A percentile compares a stretch with the other conserved stretches of the same genome.
phyloP scores from a whole-genome alignment of 495 filamentous ascomycete genomes.

The Aspergillus ellipticus region DNA sequence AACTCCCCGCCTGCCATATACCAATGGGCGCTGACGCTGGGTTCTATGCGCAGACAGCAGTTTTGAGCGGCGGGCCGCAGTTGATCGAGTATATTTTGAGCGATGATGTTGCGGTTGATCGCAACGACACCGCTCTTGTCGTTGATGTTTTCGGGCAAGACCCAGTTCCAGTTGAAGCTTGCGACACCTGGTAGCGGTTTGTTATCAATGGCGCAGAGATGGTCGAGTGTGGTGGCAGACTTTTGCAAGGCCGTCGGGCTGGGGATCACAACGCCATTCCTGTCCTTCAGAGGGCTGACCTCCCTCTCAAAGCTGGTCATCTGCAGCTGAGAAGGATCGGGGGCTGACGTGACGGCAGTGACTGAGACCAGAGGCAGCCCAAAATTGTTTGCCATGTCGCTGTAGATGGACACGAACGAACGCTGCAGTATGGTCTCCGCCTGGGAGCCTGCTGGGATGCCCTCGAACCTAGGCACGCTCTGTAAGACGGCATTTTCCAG shows the following conservation, averaged over 20 bases:
- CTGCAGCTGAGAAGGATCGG: neutral
- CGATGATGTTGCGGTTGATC: conserved; percentile 1
- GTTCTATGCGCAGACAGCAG: too few relatives aligned
- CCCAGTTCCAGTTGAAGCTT: conserved; percentile 3
- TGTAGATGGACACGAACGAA: neutral
- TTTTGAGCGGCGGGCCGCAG: too few relatives aligned
- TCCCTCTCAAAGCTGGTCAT: conserved; percentile 7
- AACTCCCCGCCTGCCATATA: too few relatives aligned
- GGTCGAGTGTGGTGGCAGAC: neutral
- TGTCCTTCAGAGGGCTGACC: conserved; percentile 4
- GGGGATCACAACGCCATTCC: neutral
- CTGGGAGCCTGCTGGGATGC: neutral
- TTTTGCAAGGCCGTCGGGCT: neutral
- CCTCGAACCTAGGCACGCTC: neutral
- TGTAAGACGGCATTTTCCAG: conserved; percentile 8
- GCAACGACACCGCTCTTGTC: conserved; percentile 1
- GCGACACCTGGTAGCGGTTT: neutral
- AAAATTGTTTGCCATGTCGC: neutral
- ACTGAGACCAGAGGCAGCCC: conserved; percentile 7
- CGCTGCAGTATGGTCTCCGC: neutral
- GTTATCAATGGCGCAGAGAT: neutral
- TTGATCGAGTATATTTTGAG: neutral
- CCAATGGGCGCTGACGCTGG: too few relatives aligned
- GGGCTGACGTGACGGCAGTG: neutral
- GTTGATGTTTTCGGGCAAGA: neutral